A percentile compares a stretch with the other conserved stretches of the same genome.
Conservation (phyloP, 768 basidiomycete species). For the Mycena olivaceomarginata region DNA sequence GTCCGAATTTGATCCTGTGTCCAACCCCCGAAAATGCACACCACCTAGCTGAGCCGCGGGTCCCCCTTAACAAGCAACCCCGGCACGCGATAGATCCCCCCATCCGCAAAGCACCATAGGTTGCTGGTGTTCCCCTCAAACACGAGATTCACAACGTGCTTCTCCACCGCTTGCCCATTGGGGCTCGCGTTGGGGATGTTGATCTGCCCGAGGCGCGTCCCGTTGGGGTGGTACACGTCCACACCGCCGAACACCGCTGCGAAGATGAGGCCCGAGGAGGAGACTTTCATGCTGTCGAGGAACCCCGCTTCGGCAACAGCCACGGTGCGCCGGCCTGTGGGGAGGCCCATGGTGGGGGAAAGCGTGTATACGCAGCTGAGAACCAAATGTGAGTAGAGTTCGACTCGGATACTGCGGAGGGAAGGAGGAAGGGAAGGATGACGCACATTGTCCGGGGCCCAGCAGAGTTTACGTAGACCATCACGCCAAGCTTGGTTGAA, state of each 20-base stretch:
- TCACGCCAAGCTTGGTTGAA: background rate
- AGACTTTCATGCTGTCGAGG: slow-evolving; percentile 23
- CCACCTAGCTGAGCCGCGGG: slow-evolving; percentile 7
- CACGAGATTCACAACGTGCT: slow-evolving; percentile 32
- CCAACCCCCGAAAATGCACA: too few species aligned
- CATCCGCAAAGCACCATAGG: slow-evolving; percentile 31
- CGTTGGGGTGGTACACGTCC: slow-evolving; percentile 28
- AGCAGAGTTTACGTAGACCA: slow-evolving; percentile 15
- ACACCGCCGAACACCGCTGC: slow-evolving; percentile 31
- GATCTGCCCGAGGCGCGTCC: slow-evolving; percentile 25
- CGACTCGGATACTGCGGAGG: background rate
- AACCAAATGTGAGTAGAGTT: background rate
- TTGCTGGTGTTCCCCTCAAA: slow-evolving; percentile 9
- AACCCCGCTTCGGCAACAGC: slow-evolving; percentile 22
- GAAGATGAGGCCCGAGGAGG: slow-evolving; percentile 25
- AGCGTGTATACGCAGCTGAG: slow-evolving; percentile 29
- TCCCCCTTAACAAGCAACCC: slow-evolving; percentile 22
- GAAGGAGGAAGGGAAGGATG: background rate
- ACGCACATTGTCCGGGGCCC: slow-evolving; percentile 30
- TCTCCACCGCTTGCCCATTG: slow-evolving; percentile 24
- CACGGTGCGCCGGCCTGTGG: slow-evolving; percentile 21
- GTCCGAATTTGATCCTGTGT: too few species aligned
- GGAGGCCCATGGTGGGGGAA: slow-evolving; percentile 26
- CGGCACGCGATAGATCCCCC: slow-evolving; percentile 23
- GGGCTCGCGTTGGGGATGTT: slow-evolving; percentile 33